Evolutionary conservation across 768 basidiomycete species (phyloP).

Genomic region (Cytidiella melzeri): DNA sequence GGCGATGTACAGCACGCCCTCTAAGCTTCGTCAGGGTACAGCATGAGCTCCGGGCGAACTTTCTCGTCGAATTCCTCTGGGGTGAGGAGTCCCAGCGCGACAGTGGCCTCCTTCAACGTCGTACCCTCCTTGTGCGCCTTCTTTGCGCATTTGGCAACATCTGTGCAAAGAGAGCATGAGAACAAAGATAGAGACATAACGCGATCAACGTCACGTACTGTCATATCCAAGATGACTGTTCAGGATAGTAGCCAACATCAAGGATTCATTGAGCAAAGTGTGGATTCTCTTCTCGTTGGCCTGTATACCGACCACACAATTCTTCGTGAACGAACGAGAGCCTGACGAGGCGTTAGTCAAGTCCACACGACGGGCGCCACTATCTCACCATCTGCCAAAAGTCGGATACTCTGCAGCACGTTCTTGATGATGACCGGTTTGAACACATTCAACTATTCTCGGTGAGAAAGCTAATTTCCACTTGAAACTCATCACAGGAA

Average conservation of each 20-base stretch:
- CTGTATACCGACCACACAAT: slow-evolving; percentile 93
- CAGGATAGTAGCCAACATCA: slow-evolving; percentile 97
- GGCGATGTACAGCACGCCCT: background rate
- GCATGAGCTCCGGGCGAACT: slow-evolving; percentile 89
- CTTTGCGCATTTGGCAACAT: slow-evolving; percentile 97
- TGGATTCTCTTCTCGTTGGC: slow-evolving; percentile 95
- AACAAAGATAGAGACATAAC: background rate
- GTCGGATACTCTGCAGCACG: slow-evolving; percentile 90
- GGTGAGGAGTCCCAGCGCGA: slow-evolving; percentile 78
- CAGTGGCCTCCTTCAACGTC: slow-evolving; percentile 92
- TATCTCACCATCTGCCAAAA: slow-evolving; percentile 79
- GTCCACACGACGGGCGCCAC: background rate
- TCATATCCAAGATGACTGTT: slow-evolving; percentile 97
- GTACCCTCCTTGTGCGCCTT: slow-evolving; percentile 99
- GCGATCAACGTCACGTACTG: slow-evolving; percentile 50
- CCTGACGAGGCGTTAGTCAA: slow-evolving; percentile 33
- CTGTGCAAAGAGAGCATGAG: slow-evolving; percentile 34
- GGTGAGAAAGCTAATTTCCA: background rate
- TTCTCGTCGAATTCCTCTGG: slow-evolving; percentile 92
- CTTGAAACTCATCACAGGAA: slow-evolving; percentile 1
- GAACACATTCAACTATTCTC: slow-evolving; percentile 86
- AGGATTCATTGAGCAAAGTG: slow-evolving; percentile 83
- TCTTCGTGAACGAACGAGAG: slow-evolving; percentile 90
- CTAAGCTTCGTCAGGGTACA: slow-evolving; percentile 57
- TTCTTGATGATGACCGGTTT: slow-evolving; percentile 99